Evolutionary conservation across 768 basidiomycete genomes (phyloP), one percentile per base, ranked within the genome.

Genomic region (Chiua virens): DNA sequence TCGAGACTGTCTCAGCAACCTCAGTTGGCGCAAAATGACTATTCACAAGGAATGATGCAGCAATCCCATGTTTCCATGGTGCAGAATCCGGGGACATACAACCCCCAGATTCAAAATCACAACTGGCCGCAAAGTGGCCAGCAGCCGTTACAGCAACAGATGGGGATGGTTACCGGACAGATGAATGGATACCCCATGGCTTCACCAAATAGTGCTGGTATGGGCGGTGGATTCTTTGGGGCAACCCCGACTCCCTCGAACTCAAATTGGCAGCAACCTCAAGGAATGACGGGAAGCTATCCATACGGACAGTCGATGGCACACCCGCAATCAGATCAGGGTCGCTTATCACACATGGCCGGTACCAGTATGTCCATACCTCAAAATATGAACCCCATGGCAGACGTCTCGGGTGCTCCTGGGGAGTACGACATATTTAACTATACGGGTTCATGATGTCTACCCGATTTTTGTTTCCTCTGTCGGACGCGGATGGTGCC

Each of bases 371-470:
- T 82, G 39, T 75, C 81, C 54, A 73, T 65, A 14, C 77, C 77
- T 44, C 75, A 74, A 67, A 72, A 74, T 60, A 73, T 73, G 54
- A 69, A 63, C 48, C 71, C 74, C 50, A 66, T 70, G 49, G 63
- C 63, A 59, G 80, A 80, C 60, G 72, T 71, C 60, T 65, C 70
- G 48, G 71, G 69, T 42, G 47, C 53, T 49, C 51, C 62, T 46
- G 73, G 63, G 59, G 83, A 84, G 49, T 79, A 80, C 58, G 82
- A 83, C 55, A 68, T 82, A 54, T 81, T 83, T 65, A 81, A 79
- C 62, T 85, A 83, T 79, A 73, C 69, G 57, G 71, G 73, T 49
- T 75, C 67, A 73, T 71, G 64, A 64, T 53, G 43, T 46, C 49
- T 51, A 22, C 45, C 35, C 50, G 45, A 61, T 59, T 45, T 23